Conservation (phyloP, 257 asterid genomes). For the Ehretia macrophylla region DNA sequence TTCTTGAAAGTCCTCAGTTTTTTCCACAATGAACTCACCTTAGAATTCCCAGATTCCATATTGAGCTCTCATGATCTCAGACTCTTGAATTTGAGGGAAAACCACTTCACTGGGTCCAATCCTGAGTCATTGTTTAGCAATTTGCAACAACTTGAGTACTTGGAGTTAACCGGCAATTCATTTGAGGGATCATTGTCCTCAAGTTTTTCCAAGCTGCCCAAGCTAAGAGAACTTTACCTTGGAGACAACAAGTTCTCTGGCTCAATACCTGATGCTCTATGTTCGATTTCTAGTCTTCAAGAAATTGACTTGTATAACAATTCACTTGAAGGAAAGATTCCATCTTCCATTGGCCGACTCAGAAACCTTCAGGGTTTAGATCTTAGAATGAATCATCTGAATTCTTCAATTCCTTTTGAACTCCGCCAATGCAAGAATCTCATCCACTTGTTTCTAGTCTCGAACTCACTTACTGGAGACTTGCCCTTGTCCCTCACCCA, state of each 20-base stretch:
- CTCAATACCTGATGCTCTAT: slow-evolving; percentile 38
- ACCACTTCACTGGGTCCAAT: slow-evolving; percentile 48
- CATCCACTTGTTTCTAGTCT: slow-evolving; percentile 23
- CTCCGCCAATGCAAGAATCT: slow-evolving; percentile 32
- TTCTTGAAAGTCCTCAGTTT: slow-evolving; percentile 42
- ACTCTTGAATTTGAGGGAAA: slow-evolving; percentile 57
- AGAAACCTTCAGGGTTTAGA: slow-evolving; percentile 21
- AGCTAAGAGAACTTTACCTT: slow-evolving; percentile 41
- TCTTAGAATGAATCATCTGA: slow-evolving; percentile 18
- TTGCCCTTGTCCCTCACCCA: slow-evolving; percentile 65
- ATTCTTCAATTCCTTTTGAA: slow-evolving; percentile 38
- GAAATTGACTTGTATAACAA: slow-evolving; percentile 43
- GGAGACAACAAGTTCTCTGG: slow-evolving; percentile 45
- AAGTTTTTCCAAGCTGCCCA: slow-evolving; percentile 41
- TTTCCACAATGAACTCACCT: slow-evolving; percentile 35
- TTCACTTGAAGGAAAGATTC: slow-evolving; percentile 43
- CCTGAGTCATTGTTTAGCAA: slow-evolving; percentile 49
- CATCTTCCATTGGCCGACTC: slow-evolving; percentile 31
- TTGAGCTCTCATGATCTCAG: slow-evolving; percentile 46
- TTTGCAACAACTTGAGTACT: slow-evolving; percentile 44
- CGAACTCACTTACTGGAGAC: slow-evolving; percentile 45
- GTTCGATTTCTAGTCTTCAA: slow-evolving; percentile 31
- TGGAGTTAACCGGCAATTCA: slow-evolving; percentile 39
- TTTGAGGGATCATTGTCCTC: slow-evolving; percentile 51
- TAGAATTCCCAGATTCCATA: slow-evolving; percentile 57